Base-by-base conservation (phyloP, 2,329 filamentous ascomycete species). In the Gaeumannomyces tritici region DNA sequence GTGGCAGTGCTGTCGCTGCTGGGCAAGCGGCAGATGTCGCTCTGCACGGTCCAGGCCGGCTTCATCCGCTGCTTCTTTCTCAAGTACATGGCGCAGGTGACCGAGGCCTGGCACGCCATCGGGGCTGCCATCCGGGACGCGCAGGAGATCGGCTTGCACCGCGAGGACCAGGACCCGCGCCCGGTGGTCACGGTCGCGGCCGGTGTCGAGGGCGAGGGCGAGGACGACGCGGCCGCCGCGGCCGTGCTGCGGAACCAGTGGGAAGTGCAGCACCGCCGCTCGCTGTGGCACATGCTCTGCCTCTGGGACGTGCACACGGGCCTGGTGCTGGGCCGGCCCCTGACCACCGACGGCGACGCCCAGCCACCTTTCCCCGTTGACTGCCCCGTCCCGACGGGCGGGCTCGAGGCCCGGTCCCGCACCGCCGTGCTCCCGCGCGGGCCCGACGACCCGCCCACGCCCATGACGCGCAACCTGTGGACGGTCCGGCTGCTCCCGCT, bases 81-180 rank as follows among this genome's bases (percentile, higher is more conserved):
- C 55, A 87, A 87, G 70, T 85, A 83, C 66, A 80, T 77, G 11
- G 84, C 81, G 13, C 77, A 82, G 67, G 80, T 87, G 18, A 82
- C 82, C 0, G 85, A 87, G 66, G 77, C 82, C 63, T 84, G 81
- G 81, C 82, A 85, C 68, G 76, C 77, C 1, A 75, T 87, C 33
- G 81, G 82, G 1, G 76, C 78, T 27, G 80, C 82, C 0, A 85
- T 87, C 62, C 76, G 83, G 55, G 84, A 87, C 68, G 85, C 83
- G 0, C 84, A 87, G 68, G 84, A 87, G 66, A 79, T 87, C 55
- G 85, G 84, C 15, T 73, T 88, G 67, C 81, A 88, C 66, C 77
- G 80, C 15, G 79, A 83, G 65, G 76, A 73, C 47, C 71, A 80
- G 31, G 82, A 85, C 65, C 81, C 81, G 0, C 77, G 78, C 59